These are phyloP conservation scores for Aspergillus pseudonomiae DNA, from an alignment of 2,329 filamentous ascomycete genomes.

Conservation along the genomic window DNA sequence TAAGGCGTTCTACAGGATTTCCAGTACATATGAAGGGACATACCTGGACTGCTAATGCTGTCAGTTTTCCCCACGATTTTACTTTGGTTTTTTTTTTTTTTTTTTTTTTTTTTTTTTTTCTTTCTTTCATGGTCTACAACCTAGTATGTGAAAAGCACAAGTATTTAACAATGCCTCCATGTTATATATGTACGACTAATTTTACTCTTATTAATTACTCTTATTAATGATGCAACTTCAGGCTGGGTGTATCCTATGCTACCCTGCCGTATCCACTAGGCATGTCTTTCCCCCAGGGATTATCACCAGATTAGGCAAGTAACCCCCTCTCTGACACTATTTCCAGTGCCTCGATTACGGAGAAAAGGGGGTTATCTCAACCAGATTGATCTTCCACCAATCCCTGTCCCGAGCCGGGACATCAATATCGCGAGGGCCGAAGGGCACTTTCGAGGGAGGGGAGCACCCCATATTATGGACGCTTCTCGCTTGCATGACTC, in stretches of 20 bases:
- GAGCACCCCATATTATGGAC: neutral
- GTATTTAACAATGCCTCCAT: neutral
- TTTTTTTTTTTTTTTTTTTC: no score
- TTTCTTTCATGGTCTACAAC: neutral
- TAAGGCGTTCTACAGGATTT: neutral
- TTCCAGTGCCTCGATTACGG: conserved; percentile 11
- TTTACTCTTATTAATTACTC: neutral
- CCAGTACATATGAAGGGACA: neutral
- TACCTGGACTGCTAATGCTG: neutral
- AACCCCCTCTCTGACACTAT: conserved; percentile 11
- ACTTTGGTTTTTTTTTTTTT: neutral
- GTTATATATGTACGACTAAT: neutral
- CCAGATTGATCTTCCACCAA: conserved; percentile 28
- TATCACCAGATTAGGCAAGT: neutral
- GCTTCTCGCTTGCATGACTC: neutral
- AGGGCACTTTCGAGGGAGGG: neutral
- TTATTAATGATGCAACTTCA: neutral
- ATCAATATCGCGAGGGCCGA: conserved; percentile 29
- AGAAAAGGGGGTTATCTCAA: conserved; percentile 1
- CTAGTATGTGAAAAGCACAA: neutral
- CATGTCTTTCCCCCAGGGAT: neutral
- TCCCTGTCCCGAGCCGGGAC: conserved; percentile 22
- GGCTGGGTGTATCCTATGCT: neutral
- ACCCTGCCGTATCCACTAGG: neutral
- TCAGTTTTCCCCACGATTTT: neutral